Evolutionary conservation across 163 green algal genomes (phyloP).

Genomic region (Scenedesmus sp.): DNA sequence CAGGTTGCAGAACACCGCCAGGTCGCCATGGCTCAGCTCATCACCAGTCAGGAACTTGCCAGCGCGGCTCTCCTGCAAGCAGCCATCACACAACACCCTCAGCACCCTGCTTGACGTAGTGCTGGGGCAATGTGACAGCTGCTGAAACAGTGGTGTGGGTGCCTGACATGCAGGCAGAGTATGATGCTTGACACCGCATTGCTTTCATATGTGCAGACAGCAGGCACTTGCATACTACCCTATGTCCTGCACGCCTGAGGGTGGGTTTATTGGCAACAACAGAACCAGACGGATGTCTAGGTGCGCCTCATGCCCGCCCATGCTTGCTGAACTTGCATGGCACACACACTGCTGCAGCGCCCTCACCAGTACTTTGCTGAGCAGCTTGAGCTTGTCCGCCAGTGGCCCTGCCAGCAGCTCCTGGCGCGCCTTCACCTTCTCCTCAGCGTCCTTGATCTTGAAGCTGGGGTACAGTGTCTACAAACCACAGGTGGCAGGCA

Average conservation of each 20-base stretch:
- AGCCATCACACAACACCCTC: not conserved
- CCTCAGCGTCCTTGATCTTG: conserved; percentile 50
- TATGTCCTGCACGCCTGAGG: too few relatives aligned
- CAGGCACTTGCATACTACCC: too few relatives aligned
- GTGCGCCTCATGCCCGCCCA: too few relatives aligned
- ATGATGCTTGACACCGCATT: too few relatives aligned
- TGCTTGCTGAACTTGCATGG: too few relatives aligned
- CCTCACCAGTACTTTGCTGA: conserved; percentile 54
- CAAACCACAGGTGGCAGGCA: not conserved
- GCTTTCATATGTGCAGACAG: too few relatives aligned
- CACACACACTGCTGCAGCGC: not conserved
- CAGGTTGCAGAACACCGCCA: conserved; percentile 49
- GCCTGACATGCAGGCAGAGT: too few relatives aligned
- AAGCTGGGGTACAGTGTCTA: conserved; percentile 47
- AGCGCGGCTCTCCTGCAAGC: conserved; percentile 31
- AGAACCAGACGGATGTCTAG: too few relatives aligned
- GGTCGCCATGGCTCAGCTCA: conserved; percentile 49
- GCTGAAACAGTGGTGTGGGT: too few relatives aligned
- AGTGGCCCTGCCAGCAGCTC: conserved; percentile 56
- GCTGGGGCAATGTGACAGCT: not conserved
- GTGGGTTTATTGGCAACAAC: too few relatives aligned
- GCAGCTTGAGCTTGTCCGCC: conserved; percentile 58
- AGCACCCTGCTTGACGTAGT: not conserved
- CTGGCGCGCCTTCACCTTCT: conserved; percentile 58
- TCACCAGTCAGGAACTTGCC: conserved; percentile 51